Conservation (phyloP, 2,329 filamentous ascomycete genomes). For the Aureobasidium lini region DNA sequence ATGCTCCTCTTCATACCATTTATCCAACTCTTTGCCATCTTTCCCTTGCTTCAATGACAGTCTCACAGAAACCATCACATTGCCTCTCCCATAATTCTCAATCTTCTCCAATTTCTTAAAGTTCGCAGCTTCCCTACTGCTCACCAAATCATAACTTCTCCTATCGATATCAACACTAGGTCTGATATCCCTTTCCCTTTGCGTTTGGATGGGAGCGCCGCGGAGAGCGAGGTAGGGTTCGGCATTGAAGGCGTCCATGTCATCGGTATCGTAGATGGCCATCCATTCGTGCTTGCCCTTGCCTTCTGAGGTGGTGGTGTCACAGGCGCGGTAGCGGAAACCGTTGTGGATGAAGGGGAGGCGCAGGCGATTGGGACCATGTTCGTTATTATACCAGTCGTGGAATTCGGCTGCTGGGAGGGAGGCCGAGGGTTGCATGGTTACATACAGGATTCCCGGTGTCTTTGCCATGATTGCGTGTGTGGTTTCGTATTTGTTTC, state of each 20-base stretch:
- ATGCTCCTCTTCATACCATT: slow-evolving; percentile 72
- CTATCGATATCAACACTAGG: slow-evolving; percentile 60
- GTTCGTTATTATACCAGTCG: slow-evolving; percentile 93
- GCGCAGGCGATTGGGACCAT: slow-evolving; percentile 72
- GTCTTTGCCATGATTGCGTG: slow-evolving; percentile 14
- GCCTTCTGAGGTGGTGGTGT: slow-evolving; percentile 35
- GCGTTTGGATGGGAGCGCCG: slow-evolving; percentile 48
- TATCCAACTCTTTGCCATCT: slow-evolving; percentile 48
- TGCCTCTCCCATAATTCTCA: slow-evolving; percentile 50
- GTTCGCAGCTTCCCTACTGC: slow-evolving; percentile 43
- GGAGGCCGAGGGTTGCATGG: slow-evolving; percentile 68
- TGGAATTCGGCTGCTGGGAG: slow-evolving; percentile 66
- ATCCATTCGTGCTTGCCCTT: slow-evolving; percentile 59
- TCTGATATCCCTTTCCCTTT: slow-evolving; percentile 41
- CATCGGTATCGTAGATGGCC: slow-evolving; percentile 73
- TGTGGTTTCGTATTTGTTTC: neutral
- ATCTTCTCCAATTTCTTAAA: slow-evolving; percentile 56
- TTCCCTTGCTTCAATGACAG: slow-evolving; percentile 51
- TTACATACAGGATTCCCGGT: slow-evolving; percentile 73
- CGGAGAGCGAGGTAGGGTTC: slow-evolving; percentile 62
- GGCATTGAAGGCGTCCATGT: slow-evolving; percentile 63
- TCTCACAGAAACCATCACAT: slow-evolving; percentile 56
- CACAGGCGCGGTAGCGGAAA: slow-evolving; percentile 66
- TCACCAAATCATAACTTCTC: slow-evolving; percentile 60
- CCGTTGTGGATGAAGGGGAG: slow-evolving; percentile 69